These are phyloP conservation scores for Calonectria henricotiae DNA, from an alignment of 2,329 filamentous ascomycete species.

Conservation along the genomic window DNA sequence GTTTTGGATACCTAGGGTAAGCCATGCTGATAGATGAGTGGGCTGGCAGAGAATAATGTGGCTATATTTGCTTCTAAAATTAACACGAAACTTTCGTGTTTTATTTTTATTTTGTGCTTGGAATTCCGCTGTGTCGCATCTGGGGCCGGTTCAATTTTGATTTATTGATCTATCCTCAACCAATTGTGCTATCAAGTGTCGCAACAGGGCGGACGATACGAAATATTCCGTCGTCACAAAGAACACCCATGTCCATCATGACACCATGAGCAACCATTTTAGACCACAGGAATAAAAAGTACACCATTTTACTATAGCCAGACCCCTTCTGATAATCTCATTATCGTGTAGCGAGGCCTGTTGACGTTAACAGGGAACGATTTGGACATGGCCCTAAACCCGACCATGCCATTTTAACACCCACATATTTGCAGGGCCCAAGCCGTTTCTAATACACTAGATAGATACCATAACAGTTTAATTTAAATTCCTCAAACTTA, in stretches of 20 bases:
- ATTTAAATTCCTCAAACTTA: background rate
- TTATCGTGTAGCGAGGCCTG: background rate
- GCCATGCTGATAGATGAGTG: background rate
- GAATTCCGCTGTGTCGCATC: too few species aligned
- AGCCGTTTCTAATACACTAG: background rate
- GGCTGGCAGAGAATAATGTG: background rate
- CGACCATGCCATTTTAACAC: conserved; percentile 1
- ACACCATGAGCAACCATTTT: background rate
- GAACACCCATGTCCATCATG: background rate
- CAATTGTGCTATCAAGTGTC: background rate
- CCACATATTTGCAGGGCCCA: background rate
- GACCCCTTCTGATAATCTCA: background rate
- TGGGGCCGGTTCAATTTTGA: background rate
- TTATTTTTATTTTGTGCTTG: background rate
- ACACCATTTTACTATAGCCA: background rate
- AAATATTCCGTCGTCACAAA: background rate
- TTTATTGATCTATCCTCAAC: too few species aligned
- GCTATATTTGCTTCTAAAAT: background rate
- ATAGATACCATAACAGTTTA: background rate
- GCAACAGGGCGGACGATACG: background rate
- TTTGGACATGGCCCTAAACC: conserved; percentile 9
- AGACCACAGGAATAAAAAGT: background rate
- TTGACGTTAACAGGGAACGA: background rate
- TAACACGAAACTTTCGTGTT: background rate
- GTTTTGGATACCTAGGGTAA: conserved; percentile 8